Evolutionary conservation across 257 asterid genomes (phyloP).

Genomic region (Jacaranda mimosifolia): DNA sequence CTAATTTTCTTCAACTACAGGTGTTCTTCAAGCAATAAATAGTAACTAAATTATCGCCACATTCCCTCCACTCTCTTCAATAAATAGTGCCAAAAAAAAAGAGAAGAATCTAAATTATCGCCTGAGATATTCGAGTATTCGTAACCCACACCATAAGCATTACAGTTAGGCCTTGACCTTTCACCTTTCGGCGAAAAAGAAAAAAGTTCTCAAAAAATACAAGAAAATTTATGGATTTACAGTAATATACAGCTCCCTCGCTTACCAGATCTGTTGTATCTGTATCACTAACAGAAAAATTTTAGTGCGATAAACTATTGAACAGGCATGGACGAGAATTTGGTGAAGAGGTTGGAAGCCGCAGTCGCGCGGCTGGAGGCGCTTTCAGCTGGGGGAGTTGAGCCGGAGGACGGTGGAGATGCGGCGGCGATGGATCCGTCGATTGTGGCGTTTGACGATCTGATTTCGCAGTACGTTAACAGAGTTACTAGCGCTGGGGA

Average conservation of each 20-base stretch:
- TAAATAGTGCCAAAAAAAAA: background rate
- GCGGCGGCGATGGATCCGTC: slow-evolving; percentile 78
- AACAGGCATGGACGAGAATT: slow-evolving; percentile 65
- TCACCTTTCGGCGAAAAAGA: slow-evolving; percentile 43
- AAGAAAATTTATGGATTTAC: slow-evolving; percentile 9
- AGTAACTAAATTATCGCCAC: too few species aligned
- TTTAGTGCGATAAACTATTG: slow-evolving; percentile 30
- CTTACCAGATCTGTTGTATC: slow-evolving; percentile 47
- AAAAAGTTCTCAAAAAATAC: slow-evolving; percentile 24
- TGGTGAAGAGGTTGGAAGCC: slow-evolving; percentile 86
- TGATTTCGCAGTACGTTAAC: slow-evolving; percentile 63
- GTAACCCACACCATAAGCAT: slow-evolving; percentile 37
- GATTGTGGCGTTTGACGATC: slow-evolving; percentile 78
- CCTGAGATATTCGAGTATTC: slow-evolving; percentile 17
- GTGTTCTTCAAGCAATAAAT: slow-evolving; percentile 26
- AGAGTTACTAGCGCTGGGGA: slow-evolving; percentile 71
- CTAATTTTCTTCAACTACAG: slow-evolving; percentile 4
- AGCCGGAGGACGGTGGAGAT: slow-evolving; percentile 51
- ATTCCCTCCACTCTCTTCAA: slow-evolving; percentile 31
- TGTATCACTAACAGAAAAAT: slow-evolving; percentile 24
- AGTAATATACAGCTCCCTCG: slow-evolving; percentile 22
- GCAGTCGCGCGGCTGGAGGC: slow-evolving; percentile 91
- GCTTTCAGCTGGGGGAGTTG: slow-evolving; percentile 55
- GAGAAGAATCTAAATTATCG: background rate
- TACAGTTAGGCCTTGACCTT: slow-evolving; percentile 40